These are phyloP conservation scores for Penicillium sp. DNA, from an alignment of 2,329 filamentous ascomycete species.

Conservation along the genomic window DNA sequence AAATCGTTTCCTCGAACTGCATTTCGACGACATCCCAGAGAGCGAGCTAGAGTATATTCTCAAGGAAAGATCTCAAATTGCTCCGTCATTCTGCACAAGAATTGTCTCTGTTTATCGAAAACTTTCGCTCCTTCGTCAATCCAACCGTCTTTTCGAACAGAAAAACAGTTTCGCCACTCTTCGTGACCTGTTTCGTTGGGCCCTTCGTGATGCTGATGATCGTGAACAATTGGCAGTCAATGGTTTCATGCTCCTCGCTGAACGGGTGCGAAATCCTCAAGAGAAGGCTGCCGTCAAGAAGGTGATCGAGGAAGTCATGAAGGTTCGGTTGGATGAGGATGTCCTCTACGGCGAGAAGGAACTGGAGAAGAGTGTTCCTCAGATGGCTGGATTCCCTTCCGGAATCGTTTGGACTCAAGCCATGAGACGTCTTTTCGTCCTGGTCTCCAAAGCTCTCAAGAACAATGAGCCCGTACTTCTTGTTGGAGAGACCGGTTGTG, in stretches of 20 bases:
- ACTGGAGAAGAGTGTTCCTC: conserved; percentile 60
- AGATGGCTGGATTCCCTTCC: conserved; percentile 38
- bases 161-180: conserved; percentile 97
- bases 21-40: conserved; percentile 97
- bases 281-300: conserved; percentile 83
- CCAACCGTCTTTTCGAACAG: conserved; percentile 90
- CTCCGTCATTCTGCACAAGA: conserved; percentile 85
- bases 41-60: conserved; percentile 91
- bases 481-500: conserved; percentile 95
- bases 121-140: conserved; percentile 85
- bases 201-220: conserved; percentile 79
- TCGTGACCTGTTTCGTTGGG: conserved; percentile 95
- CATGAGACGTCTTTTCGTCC: conserved; percentile 87
- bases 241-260: conserved; percentile 94
- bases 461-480: conserved; percentile 94
- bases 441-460: conserved; percentile 82
- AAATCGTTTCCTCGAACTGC: conserved; percentile 94
- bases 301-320: conserved; percentile 90
- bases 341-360: conserved; percentile 69
- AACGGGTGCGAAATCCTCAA: conserved; percentile 88
- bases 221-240: conserved; percentile 88
- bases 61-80: conserved; percentile 83
- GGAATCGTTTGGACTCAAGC: conserved; percentile 89
- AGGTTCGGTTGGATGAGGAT: conserved; percentile 75
- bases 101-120: conserved; percentile 96